Evolutionary conservation across 768 basidiomycete species (phyloP), one percentile per base, ranked within the genome.

Genomic region (Boletus pseudopeckii): DNA sequence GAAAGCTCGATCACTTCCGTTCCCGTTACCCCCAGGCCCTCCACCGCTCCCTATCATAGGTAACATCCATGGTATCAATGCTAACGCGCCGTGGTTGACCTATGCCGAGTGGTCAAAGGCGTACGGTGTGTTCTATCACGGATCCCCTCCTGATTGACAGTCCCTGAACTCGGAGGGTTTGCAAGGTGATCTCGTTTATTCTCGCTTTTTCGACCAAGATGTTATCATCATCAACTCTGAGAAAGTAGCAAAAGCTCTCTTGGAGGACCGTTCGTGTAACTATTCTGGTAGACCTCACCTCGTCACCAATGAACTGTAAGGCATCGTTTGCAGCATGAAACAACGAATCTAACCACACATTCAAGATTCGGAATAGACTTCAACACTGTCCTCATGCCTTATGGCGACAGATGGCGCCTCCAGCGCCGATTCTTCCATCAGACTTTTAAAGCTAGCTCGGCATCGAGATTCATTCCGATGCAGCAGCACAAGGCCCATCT

Each of bases 391-490:
- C 17, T 63, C 11, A 42, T 60, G 59, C 51, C 52, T 3, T 63
- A 65, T 37, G 58, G 64, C 2, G 45, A 50, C 4, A 50, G 53
- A 45, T 65, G 64, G 64, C 57, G 57, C 13, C 55, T 54, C 14
- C 59, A 62, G 14, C 49, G 53, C 22, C 55, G 44, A 46, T 61
- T 67, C 26, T 55, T 64, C 22, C 64, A 64, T 39, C 56, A 57
- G 15, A 55, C 46, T 3, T 58, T 64, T n/a, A 58, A 50, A 40
- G 38, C 50, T 1, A 54, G 56, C 2, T 37, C 56, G 2, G 44
- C 41, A 32, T 50, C 48, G 28, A 61, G 50, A 46, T 67, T 64
- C 28, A n/a, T 42, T 17, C 50, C 58, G 7, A 55, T 58, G 53
- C 60, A 58, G 32, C 54, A 58, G 18, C 52, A 49, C 18, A 64